Evolutionary conservation across 2,329 filamentous ascomycete species (phyloP).

Genomic region (Ophiocordyceps polyrhachis-furcata): DNA sequence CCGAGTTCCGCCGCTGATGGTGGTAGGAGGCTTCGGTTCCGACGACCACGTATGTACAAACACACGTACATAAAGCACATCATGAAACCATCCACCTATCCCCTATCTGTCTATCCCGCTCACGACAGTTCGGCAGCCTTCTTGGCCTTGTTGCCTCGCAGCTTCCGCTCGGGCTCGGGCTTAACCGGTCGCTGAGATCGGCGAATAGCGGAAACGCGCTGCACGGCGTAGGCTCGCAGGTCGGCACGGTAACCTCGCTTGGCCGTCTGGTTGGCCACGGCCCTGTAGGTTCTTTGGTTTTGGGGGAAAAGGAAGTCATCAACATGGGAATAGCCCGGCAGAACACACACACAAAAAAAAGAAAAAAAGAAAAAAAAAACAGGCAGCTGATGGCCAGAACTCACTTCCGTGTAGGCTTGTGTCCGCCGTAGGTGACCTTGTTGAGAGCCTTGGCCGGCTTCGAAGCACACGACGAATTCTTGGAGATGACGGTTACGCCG

Average conservation of each 20-base stretch:
- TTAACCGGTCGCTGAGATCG: constrained; percentile 63
- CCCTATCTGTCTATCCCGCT: neutral
- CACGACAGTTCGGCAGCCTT: constrained; percentile 34
- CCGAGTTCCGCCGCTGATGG: no score
- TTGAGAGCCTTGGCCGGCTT: constrained; percentile 51
- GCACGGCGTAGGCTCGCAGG: constrained; percentile 58
- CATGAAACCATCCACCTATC: no score
- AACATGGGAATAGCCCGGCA: constrained; percentile 1
- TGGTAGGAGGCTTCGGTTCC: no score
- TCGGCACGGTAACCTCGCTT: constrained; percentile 74
- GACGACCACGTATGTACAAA: no score
- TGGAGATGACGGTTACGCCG: constrained; percentile 63
- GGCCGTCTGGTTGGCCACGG: constrained; percentile 63
- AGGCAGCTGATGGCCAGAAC: neutral
- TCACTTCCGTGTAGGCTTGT: constrained; percentile 58
- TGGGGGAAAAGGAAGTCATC: constrained; percentile 4
- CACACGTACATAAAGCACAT: no score
- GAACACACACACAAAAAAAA: no score
- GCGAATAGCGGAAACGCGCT: constrained; percentile 74
- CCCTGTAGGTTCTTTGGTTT: constrained; percentile 59
- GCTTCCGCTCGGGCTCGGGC: constrained; percentile 54
- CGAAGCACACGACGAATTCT: constrained; percentile 57
- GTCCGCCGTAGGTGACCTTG: constrained; percentile 50
- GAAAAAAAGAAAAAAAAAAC: neutral
- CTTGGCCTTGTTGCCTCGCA: constrained; percentile 61